Evolutionary conservation across 2,329 filamentous ascomycete species (phyloP), one percentile per base, ranked within the genome.

Genomic region (Paecilomyces fulvus): DNA sequence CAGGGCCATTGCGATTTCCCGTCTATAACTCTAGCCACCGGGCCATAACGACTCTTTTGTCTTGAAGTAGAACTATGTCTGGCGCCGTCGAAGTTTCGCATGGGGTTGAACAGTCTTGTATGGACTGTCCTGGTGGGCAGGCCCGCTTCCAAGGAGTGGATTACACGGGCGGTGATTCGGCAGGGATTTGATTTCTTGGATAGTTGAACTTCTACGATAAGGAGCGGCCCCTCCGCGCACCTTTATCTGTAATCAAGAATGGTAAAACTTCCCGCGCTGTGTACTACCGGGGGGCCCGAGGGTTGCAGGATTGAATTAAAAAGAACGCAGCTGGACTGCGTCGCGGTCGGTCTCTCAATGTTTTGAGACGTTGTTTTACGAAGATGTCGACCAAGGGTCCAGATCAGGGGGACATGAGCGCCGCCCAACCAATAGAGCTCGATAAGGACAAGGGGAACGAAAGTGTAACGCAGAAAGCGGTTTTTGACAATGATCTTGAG

Each of bases 401-500:
- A 37, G 33, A 43, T 17, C 37, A n/a, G 37, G 37, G 37, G 37
- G 8, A 43, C 14, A 43, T 43, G 7, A 17, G 37, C 8, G 37
- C 17, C 37, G n/a, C 37, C 37, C 14, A 43, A 8, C 37, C 37
- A 20, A 17, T 17, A 17, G 14, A n/a, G 37, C n/a, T 43, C n/a
- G 37, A 43, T 20, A 43, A 43, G 12, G 23, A 51, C 49, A 30
- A 52, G 55, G n/a, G 46, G 11, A 20, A 49, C 43, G 53, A 53
- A 46, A 51, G 4, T 25, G 49, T 28, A 11, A 33, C 37, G 30
- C 28, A 33, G 46, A 31, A 51, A 30, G 30, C 49, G 2, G 33
- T 30, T 33, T 49, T 43, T 5, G 31, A 14, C 12, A 55, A 60
- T 11, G 62, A 63, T 23, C 56, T 58, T 10, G 64, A 79, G 17